Evolutionary conservation across 1,284 basidiomycete genomes (phyloP).

Genomic region (Cryptococcus maquisensis): DNA sequence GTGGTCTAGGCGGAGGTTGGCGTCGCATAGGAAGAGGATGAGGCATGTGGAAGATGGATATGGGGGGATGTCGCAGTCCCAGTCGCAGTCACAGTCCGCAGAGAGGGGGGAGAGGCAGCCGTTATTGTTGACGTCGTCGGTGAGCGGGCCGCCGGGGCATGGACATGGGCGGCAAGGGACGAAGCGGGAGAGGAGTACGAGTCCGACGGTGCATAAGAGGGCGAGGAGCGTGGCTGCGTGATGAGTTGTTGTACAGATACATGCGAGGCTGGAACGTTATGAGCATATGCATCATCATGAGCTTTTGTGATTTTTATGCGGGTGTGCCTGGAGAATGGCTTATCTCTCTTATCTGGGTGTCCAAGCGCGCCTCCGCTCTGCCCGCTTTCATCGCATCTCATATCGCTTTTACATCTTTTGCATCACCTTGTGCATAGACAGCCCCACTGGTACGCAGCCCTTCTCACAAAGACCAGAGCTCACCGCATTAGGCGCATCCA

Average conservation of each 20-base stretch:
- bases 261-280: not conserved
- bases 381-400: too few species aligned
- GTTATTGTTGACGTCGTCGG: not conserved
- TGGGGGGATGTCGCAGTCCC: not conserved
- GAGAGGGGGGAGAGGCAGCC: not conserved
- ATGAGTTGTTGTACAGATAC: not conserved
- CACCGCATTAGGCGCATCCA: too few species aligned
- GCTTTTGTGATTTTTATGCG: too few species aligned
- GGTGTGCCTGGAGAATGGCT: not conserved
- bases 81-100: too few species aligned
- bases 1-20: slow-evolving; percentile 10
- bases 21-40: slow-evolving; percentile 6
- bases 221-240: not conserved
- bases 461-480: too few species aligned
- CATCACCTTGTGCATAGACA: too few species aligned
- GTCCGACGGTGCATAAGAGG: not conserved
- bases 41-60: slow-evolving; percentile 21
- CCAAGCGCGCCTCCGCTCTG: not conserved
- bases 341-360: not conserved
- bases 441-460: too few species aligned
- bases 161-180: not conserved
- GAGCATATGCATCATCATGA: not conserved
- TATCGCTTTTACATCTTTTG: too few species aligned
- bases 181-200: slow-evolving; percentile 1
- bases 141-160: not conserved